Percentiles rank a stretch among this genome's conserved stretches.
Conservation (phyloP, 805 yeast genomes). For the Sugiyamaella americana region DNA sequence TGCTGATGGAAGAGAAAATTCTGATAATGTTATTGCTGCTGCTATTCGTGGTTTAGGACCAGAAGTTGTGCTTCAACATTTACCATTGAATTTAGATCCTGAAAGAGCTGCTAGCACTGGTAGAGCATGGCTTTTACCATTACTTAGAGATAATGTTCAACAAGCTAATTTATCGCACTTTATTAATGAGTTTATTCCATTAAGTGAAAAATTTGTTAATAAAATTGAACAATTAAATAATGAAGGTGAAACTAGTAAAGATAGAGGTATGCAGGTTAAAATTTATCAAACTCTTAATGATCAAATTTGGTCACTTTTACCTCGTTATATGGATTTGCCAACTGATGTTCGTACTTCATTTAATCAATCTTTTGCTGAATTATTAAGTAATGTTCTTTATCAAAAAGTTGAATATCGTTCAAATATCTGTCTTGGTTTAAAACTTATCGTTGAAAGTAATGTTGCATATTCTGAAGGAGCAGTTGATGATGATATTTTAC, state of each 20-base stretch:
- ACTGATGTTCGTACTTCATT: constrained; percentile 60
- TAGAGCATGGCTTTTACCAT: constrained; percentile 91
- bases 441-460: constrained; percentile 72
- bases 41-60: constrained; percentile 84
- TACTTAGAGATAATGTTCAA: constrained; percentile 79
- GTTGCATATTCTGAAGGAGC: constrained; percentile 57
- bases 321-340: constrained; percentile 85
- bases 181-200: constrained; percentile 58
- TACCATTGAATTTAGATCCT: constrained; percentile 75
- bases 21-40: constrained; percentile 74
- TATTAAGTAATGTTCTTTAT: constrained; percentile 67
- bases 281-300: constrained; percentile 79
- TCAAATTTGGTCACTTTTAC: constrained; percentile 88
- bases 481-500: constrained; percentile 48
- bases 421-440: constrained; percentile 75
- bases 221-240: constrained; percentile 22
- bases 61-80: constrained; percentile 57
- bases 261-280: constrained; percentile 63
- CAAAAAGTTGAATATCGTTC: constrained; percentile 69
- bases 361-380: constrained; percentile 70
- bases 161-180: constrained; percentile 64
- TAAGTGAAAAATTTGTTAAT: constrained; percentile 31
- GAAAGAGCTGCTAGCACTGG: constrained; percentile 49
- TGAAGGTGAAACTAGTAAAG: constrained; percentile 21
- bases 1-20: constrained; percentile 55